Conservation (phyloP, 257 asterid genomes). For the Paulownia fortunei region DNA sequence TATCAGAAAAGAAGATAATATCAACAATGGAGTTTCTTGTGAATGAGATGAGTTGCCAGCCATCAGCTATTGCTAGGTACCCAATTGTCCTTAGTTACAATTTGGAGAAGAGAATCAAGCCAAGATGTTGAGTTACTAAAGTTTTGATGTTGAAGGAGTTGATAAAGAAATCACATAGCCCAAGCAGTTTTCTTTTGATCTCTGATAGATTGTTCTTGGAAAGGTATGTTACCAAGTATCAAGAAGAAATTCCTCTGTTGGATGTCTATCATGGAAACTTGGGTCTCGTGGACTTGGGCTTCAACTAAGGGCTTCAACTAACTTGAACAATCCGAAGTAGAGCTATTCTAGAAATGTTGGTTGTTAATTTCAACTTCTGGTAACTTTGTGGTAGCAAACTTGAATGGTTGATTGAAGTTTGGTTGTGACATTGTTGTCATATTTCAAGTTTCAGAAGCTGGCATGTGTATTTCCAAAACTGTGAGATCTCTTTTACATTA, state of each 20-base stretch:
- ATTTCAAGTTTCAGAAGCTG: background rate
- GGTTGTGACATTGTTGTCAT: background rate
- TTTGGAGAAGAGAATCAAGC: slow-evolving; percentile 22
- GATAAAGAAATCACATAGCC: background rate
- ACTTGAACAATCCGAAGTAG: too few species aligned
- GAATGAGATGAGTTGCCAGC: background rate
- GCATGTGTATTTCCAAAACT: background rate
- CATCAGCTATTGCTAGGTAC: background rate
- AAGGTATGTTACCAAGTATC: background rate
- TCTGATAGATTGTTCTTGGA: background rate
- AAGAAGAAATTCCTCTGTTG: background rate
- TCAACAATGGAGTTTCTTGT: slow-evolving; percentile 20
- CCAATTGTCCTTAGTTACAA: slow-evolving; percentile 3
- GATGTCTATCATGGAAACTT: slow-evolving; percentile 1
- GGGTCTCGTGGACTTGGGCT: background rate
- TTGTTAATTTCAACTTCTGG: background rate
- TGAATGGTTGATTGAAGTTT: background rate
- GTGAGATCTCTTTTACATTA: background rate
- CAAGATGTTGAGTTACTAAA: slow-evolving; percentile 6
- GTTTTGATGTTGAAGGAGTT: slow-evolving; percentile 4
- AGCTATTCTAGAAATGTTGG: background rate
- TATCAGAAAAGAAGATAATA: slow-evolving; percentile 13
- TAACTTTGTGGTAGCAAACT: background rate
- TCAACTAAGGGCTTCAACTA: too few species aligned
- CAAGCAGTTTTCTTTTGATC: background rate